A percentile compares a stretch with the other conserved stretches of the same genome.
Evolutionary conservation across 805 yeast genomes (phyloP).

Genomic region (Jamesozyma piceae): DNA sequence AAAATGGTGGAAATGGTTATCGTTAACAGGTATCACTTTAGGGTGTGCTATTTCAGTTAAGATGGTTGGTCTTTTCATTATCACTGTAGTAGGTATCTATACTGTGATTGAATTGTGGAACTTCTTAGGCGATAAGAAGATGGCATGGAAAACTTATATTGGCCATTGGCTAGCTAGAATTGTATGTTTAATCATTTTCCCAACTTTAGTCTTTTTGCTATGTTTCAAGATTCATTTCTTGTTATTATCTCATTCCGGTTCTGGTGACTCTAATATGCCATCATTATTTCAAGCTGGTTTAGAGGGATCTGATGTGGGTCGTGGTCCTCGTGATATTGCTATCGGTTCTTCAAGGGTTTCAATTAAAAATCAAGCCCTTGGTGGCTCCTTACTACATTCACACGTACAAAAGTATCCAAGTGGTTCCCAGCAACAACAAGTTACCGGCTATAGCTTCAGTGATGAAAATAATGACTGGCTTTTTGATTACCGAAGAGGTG

Average conservation of each 20-base stretch:
- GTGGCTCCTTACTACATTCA: conserved; percentile 78
- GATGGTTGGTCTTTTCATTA: conserved; percentile 93
- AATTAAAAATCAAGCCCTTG: conserved; percentile 56
- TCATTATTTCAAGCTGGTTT: conserved; percentile 75
- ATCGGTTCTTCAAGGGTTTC: conserved; percentile 46
- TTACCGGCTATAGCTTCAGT: conserved; percentile 84
- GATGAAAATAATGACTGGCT: conserved; percentile 81
- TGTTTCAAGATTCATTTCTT: conserved; percentile 74
- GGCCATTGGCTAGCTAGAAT: conserved; percentile 62
- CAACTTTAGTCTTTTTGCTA: conserved; percentile 51
- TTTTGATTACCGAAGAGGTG: conserved; percentile 48
- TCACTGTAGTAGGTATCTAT: conserved; percentile 79
- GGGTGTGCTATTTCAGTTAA: conserved; percentile 91
- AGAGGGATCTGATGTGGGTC: conserved; percentile 53
- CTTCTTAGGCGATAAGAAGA: conserved; percentile 58
- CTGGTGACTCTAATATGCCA: conserved; percentile 74
- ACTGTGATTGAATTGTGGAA: conserved; percentile 83
- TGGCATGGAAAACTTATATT: conserved; percentile 41
- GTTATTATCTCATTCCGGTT: conserved; percentile 65
- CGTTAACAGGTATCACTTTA: conserved; percentile 72
- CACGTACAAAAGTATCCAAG: conserved; percentile 83
- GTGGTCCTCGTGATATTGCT: conserved; percentile 65
- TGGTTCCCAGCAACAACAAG: conserved; percentile 89
- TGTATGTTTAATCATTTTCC: conserved; percentile 52
- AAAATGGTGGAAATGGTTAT: conserved; percentile 93